phyloP scores from a whole-genome alignment of 192 early-diverging fungal genomes.

The Glomus cerebriforme region DNA sequence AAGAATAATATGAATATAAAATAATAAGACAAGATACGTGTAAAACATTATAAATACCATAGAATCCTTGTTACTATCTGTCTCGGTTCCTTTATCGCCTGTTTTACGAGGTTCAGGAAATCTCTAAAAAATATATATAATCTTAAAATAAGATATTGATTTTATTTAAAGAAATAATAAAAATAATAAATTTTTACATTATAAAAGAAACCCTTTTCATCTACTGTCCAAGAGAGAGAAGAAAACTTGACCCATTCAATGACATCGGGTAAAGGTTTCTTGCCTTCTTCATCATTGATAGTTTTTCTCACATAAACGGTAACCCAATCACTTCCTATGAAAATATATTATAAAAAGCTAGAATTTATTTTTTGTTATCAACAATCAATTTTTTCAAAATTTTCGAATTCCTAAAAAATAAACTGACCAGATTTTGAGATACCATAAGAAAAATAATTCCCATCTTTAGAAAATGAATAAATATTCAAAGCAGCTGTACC shows the following conservation, averaged over 20 bases:
- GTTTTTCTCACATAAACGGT: constrained; percentile 52
- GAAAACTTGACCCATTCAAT: constrained; percentile 64
- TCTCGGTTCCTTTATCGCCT: constrained; percentile 62
- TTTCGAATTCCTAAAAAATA: neutral
- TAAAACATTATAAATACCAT: constrained; percentile 22
- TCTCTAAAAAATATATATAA: no score
- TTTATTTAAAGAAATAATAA: no score
- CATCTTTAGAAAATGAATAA: constrained; percentile 57
- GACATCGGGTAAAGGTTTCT: constrained; percentile 40
- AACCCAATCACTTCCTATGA: constrained; percentile 59
- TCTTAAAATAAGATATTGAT: no score
- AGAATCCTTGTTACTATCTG: constrained; percentile 49
- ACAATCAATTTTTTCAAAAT: neutral
- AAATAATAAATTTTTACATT: no score
- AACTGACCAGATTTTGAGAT: constrained; percentile 51
- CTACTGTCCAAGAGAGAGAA: constrained; percentile 56
- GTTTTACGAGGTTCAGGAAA: constrained; percentile 47
- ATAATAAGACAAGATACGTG: neutral
- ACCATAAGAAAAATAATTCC: constrained; percentile 61
- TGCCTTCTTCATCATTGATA: constrained; percentile 36
- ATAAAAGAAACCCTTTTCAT: constrained; percentile 70
- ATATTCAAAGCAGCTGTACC: constrained; percentile 56
- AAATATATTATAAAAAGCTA: neutral
- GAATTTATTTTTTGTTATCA: neutral
- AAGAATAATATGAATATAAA: neutral